A percentile compares a stretch with the other conserved stretches of the same genome.
phyloP scores from a whole-genome alignment of 129 eudicot species.

The Erigeron canadensis region DNA sequence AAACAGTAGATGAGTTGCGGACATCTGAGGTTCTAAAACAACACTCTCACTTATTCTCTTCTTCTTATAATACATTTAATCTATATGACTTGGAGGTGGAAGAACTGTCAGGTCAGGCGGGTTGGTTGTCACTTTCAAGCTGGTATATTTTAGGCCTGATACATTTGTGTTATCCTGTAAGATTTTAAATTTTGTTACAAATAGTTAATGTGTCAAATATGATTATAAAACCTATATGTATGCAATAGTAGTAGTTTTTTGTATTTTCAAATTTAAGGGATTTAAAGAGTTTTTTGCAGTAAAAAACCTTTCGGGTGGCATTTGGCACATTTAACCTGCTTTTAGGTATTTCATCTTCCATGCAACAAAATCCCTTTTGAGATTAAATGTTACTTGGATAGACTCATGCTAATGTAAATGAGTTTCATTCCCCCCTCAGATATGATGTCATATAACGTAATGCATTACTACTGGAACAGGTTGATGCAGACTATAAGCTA shows the following conservation, averaged over 20 bases:
- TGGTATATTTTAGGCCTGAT: too few species aligned
- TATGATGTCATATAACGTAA: not conserved
- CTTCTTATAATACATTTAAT: not conserved
- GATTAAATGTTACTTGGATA: not conserved
- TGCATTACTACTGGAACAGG: slow-evolving; percentile 43
- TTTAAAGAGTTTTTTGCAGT: not conserved
- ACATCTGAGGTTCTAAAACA: slow-evolving; percentile 64
- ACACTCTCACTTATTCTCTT: not conserved
- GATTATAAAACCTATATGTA: too few species aligned
- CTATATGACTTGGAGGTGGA: too few species aligned
- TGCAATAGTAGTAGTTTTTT: too few species aligned
- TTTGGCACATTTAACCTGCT: not conserved
- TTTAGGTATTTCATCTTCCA: not conserved
- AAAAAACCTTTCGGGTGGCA: not conserved
- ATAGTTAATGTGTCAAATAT: too few species aligned
- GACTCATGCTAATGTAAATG: not conserved
- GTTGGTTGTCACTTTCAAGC: too few species aligned
- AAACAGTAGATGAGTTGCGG: slow-evolving; percentile 74
- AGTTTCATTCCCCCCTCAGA: not conserved
- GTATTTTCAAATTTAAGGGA: too few species aligned
- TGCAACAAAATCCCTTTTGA: too few species aligned
- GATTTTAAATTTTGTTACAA: too few species aligned
- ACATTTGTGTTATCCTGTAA: too few species aligned
- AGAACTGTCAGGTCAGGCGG: too few species aligned
- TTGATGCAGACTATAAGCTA: slow-evolving; percentile 91